phyloP scores from a whole-genome alignment of 257 asterid species.

The Euphrasia confusa region DNA sequence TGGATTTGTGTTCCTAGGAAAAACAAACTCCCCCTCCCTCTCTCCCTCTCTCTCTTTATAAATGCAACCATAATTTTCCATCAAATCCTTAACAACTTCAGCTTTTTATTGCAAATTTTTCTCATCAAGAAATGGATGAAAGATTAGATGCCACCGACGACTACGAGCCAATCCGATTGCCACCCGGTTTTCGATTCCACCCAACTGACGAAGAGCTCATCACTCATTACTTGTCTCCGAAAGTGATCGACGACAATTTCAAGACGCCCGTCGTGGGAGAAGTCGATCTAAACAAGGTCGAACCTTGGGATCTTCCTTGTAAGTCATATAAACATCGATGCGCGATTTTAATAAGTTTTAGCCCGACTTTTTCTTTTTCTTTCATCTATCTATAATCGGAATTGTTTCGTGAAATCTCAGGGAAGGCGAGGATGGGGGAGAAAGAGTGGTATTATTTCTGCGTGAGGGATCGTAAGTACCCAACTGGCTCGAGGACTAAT shows the following conservation, averaged over 20 bases:
- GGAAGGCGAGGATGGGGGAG: constrained; percentile 72
- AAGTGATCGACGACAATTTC: constrained; percentile 38
- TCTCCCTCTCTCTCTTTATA: constrained; percentile 11
- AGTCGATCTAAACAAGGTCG: constrained; percentile 63
- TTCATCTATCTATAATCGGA: neutral
- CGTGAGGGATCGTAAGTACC: constrained; percentile 58
- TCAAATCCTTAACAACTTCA: constrained; percentile 14
- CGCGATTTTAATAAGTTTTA: neutral
- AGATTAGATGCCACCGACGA: constrained; percentile 19
- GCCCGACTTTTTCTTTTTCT: neutral
- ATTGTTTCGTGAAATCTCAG: constrained; percentile 22
- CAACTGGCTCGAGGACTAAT: constrained; percentile 58
- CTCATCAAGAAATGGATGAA: constrained; percentile 24
- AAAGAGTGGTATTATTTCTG: constrained; percentile 72
- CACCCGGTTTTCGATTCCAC: constrained; percentile 69
- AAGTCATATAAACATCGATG: constrained; percentile 22
- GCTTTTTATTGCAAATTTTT: constrained; percentile 1
- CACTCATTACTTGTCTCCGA: constrained; percentile 48
- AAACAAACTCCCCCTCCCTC: constrained; percentile 1
- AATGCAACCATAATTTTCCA: constrained; percentile 14
- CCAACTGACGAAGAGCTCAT: constrained; percentile 70
- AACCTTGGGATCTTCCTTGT: constrained; percentile 83
- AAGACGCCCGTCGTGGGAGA: constrained; percentile 45
- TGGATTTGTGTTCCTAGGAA: constrained; percentile 19
- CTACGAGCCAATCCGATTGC: constrained; percentile 37